Evolutionary conservation across 179 eudicot genomes (phyloP), one percentile per base, ranked within the genome.

Genomic region (Sideroxylon spinosum): DNA sequence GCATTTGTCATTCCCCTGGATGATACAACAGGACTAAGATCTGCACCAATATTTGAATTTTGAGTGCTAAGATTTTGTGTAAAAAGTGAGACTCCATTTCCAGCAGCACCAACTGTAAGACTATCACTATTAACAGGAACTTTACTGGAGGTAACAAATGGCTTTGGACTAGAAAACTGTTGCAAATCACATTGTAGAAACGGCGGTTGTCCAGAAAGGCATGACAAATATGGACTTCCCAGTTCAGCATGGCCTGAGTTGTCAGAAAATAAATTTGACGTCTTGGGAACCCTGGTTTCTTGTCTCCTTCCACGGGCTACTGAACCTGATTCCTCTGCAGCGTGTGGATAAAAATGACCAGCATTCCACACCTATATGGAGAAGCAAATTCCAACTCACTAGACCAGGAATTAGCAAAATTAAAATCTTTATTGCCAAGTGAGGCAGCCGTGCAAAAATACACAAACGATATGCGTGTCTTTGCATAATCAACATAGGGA

Each of bases 211-310:
- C 78, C 86, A 78, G 92, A 87, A 79, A 87, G 70, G 23, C 82
- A 80, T 83, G 92, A 78, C 46, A 73, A 75, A 81, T 84, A 84
- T 13, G 90, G 82, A 80, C 75, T 78, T 77, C 86, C 90, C 23
- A 28, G 77, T 63, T 85, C 91, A 73, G 86, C 75, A 29, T 79
- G 78, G 78, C 48, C 76, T 48, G 86, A 60, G 76, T 81, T 85
- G 76, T 71, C 28, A 29, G 83, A 72, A 83, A 80, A 81, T 61
- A 82, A 81, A 80, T 81, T 86, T 76, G 87, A 74, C 64, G 75
- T 64, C 71, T 78, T 77, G 71, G 87, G 75, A 37, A 71, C 52
- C 37, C 53, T 49, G 53, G 84, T 71, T 70, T 84, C 81, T 26
- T 63, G 82, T 60, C 78, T 76, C 74, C 79, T 48, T 74, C 23